Evolutionary conservation across 495 filamentous ascomycete genomes (phyloP).

Genomic region (Barbatosphaeria neglecta): DNA sequence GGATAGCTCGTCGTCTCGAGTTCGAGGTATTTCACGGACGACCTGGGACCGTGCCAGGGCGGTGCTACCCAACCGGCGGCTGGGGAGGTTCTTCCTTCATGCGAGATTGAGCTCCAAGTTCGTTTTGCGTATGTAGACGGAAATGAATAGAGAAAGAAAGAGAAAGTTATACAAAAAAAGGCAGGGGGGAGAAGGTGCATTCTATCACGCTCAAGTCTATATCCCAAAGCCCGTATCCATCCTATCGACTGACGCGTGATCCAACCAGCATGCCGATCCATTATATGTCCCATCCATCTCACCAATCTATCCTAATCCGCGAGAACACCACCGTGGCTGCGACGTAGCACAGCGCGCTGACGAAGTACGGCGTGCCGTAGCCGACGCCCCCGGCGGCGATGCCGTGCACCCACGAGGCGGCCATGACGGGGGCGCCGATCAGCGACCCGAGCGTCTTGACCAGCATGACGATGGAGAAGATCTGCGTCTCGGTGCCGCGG

Average conservation of each 20-base stretch:
- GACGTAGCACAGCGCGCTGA: conserved; percentile 22
- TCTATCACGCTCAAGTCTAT: too few relatives aligned
- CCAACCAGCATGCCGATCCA: not conserved
- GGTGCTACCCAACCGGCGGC: too few relatives aligned
- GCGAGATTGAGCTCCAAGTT: too few relatives aligned
- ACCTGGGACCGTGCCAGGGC: too few relatives aligned
- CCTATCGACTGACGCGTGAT: too few relatives aligned
- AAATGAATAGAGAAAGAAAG: not conserved
- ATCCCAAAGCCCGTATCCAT: not conserved
- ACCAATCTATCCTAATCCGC: conserved; percentile 6
- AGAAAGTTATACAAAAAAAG: not conserved
- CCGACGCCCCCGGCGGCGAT: conserved; percentile 9
- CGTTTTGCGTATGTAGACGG: too few relatives aligned
- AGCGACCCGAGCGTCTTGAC: conserved; percentile 29
- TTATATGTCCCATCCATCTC: not conserved
- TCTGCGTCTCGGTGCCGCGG: conserved; percentile 15
- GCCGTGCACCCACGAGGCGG: conserved; percentile 24
- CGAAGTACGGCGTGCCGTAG: conserved; percentile 20
- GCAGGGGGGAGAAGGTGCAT: too few relatives aligned
- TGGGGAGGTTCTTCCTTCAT: too few relatives aligned
- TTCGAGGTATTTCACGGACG: too few relatives aligned
- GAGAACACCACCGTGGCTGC: conserved; percentile 13
- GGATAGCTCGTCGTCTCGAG: too few relatives aligned
- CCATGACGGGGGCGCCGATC: conserved; percentile 29
- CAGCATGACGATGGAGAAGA: conserved; percentile 37